A percentile compares a stretch with the other conserved stretches of the same genome.
phyloP scores from a whole-genome alignment of 192 early-diverging fungal species.

The Rhizoclosmatium globosum region DNA sequence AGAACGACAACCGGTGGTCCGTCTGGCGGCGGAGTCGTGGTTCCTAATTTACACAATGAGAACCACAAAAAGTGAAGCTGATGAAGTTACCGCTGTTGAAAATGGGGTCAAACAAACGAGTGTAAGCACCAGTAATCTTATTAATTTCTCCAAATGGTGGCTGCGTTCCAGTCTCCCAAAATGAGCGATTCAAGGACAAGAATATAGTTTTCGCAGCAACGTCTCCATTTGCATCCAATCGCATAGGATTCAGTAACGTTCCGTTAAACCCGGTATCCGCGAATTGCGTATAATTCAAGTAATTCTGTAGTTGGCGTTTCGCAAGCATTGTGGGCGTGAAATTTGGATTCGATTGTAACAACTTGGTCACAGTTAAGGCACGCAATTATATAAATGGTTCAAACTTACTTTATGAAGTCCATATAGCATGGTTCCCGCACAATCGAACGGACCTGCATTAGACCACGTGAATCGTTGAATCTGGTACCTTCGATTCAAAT shows the following conservation, averaged over 20 bases:
- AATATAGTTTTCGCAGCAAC: not conserved
- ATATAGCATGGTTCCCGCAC: slow-evolving; percentile 4
- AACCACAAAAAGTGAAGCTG: not conserved
- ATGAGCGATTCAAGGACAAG: not conserved
- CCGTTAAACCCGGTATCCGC: not conserved
- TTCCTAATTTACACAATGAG: not conserved
- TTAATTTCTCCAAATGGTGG: not conserved
- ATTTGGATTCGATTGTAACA: too few species aligned
- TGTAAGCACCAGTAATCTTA: not conserved
- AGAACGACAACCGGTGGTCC: not conserved
- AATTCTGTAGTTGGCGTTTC: too few species aligned
- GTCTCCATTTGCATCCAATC: not conserved
- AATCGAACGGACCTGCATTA: slow-evolving; percentile 18
- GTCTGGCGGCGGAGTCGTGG: not conserved
- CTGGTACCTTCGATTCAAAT: not conserved
- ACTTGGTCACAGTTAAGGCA: too few species aligned
- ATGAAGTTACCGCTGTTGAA: not conserved
- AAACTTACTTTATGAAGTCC: slow-evolving; percentile 7
- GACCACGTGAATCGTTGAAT: slow-evolving; percentile 3
- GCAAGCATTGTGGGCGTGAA: too few species aligned
- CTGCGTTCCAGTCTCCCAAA: not conserved
- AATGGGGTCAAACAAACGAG: not conserved
- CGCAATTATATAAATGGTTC: too few species aligned
- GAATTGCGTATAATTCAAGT: too few species aligned
- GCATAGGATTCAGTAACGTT: not conserved